phyloP scores from a whole-genome alignment of 1,284 basidiomycete species.

The Melampsora occidentalis region DNA sequence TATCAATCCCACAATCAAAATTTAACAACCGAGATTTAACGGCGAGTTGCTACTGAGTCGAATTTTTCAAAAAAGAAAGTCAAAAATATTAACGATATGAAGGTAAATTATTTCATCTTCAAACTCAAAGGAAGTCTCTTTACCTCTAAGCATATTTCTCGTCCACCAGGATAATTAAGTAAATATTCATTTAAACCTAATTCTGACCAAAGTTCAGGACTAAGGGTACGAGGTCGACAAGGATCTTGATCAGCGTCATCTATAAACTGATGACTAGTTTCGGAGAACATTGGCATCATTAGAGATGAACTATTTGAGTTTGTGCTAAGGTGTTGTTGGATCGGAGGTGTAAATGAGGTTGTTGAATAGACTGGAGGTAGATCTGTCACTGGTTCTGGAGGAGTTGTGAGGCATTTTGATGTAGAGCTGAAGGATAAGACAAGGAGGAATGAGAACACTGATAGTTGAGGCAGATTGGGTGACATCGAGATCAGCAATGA shows the following conservation, averaged over 20 bases:
- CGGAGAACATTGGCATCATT: too few species aligned
- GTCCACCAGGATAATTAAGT: conserved; percentile 22
- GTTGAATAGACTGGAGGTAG: too few species aligned
- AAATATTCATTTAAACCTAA: conserved; percentile 26
- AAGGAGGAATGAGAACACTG: too few species aligned
- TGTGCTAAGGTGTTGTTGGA: too few species aligned
- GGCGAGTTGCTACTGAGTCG: conserved; percentile 18
- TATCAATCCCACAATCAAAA: conserved; percentile 41
- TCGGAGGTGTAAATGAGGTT: too few species aligned
- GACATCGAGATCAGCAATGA: too few species aligned
- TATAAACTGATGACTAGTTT: too few species aligned
- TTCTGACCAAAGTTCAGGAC: conserved; percentile 12
- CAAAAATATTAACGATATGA: not conserved
- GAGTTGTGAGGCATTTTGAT: too few species aligned
- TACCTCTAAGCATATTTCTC: conserved; percentile 18
- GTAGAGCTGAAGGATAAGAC: too few species aligned
- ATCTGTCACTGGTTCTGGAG: too few species aligned
- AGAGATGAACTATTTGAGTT: too few species aligned
- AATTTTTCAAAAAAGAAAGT: not conserved
- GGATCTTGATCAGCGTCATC: not conserved
- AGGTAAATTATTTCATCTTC: not conserved
- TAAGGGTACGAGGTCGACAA: conserved; percentile 14
- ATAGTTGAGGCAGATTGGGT: too few species aligned
- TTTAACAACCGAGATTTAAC: conserved; percentile 6
- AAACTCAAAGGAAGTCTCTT: not conserved